A percentile compares a stretch with the other conserved stretches of the same genome.
Evolutionary conservation across 352 stramenopile genomes (phyloP).

Genomic region (Thalassiosira mediterranea): DNA sequence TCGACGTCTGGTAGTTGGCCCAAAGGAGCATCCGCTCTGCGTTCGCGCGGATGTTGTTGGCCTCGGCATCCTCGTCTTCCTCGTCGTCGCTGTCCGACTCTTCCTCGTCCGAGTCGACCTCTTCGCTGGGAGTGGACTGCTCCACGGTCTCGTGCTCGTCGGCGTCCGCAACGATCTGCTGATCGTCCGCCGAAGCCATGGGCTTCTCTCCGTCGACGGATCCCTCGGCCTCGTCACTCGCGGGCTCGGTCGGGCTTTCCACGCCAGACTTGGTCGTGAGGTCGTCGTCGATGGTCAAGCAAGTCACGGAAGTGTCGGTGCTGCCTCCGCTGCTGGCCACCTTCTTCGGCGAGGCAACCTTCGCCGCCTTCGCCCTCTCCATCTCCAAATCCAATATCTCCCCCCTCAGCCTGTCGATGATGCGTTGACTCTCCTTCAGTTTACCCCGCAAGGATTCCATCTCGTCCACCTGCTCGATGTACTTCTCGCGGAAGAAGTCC

Average conservation of each 20-base stretch:
- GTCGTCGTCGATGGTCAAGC: slow-evolving; percentile 11
- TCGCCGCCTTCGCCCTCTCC: slow-evolving; percentile 3
- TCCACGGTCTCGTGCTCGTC: slow-evolving; percentile 3
- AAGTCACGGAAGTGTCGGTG: not conserved
- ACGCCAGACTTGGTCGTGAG: slow-evolving; percentile 2
- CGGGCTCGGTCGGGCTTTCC: not conserved
- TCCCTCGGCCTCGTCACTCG: not conserved
- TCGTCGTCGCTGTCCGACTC: slow-evolving; percentile 13
- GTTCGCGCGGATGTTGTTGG: slow-evolving; percentile 40
- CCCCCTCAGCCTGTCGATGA: slow-evolving; percentile 39
- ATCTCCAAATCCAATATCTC: slow-evolving; percentile 46
- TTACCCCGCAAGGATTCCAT: slow-evolving; percentile 36
- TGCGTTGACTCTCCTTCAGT: slow-evolving; percentile 40
- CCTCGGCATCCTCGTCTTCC: slow-evolving; percentile 24
- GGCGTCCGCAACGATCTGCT: no score
- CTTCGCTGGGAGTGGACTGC: not conserved
- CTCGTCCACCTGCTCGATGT: slow-evolving; percentile 34
- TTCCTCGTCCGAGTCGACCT: slow-evolving; percentile 15
- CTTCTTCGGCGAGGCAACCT: not conserved
- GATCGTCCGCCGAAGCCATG: not conserved
- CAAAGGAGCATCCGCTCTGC: slow-evolving; percentile 48
- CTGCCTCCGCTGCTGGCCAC: not conserved
- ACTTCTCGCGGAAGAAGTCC: slow-evolving; percentile 55
- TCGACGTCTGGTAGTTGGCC: slow-evolving; percentile 41
- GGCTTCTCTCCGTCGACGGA: not conserved